These are phyloP conservation scores for Babesia bigemina DNA, from an alignment of 169 alveolate genomes.

Conservation along the genomic window DNA sequence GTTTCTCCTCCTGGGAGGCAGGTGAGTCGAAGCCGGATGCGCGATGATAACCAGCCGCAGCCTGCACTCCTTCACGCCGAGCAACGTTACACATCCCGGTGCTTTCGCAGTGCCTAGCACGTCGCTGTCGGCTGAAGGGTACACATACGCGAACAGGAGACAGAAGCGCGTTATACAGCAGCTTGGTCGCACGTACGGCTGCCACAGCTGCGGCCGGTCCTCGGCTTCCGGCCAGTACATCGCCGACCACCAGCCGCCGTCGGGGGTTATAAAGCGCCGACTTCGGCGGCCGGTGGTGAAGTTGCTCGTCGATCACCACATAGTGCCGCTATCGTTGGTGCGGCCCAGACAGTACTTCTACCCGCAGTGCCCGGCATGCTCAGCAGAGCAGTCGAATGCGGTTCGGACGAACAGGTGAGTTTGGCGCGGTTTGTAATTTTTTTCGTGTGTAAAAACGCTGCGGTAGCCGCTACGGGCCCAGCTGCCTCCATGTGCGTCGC, in stretches of 20 bases:
- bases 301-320: slow-evolving; percentile 51
- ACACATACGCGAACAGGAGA: slow-evolving; percentile 40
- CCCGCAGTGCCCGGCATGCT: slow-evolving; percentile 75
- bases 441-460: neutral
- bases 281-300: slow-evolving; percentile 34
- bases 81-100: slow-evolving; percentile 64
- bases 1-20: slow-evolving; percentile 52
- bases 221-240: slow-evolving; percentile 56
- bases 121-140: slow-evolving; percentile 60
- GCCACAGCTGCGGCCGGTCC: slow-evolving; percentile 78
- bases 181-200: slow-evolving; percentile 71
- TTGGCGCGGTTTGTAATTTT: no score
- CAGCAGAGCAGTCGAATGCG: slow-evolving; percentile 65
- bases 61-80: slow-evolving; percentile 66
- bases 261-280: slow-evolving; percentile 62
- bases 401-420: slow-evolving; percentile 49
- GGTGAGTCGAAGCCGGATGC: slow-evolving; percentile 5
- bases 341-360: slow-evolving; percentile 73
- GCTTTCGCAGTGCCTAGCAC: slow-evolving; percentile 57
- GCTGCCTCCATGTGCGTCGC: neutral
- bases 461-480: neutral
- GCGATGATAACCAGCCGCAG: slow-evolving; percentile 4
- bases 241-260: slow-evolving; percentile 82
- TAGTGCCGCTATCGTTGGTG: slow-evolving; percentile 50
- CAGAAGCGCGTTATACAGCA: slow-evolving; percentile 49